Base-by-base conservation (phyloP, 257 asterid species). In the Apocynum venetum region DNA sequence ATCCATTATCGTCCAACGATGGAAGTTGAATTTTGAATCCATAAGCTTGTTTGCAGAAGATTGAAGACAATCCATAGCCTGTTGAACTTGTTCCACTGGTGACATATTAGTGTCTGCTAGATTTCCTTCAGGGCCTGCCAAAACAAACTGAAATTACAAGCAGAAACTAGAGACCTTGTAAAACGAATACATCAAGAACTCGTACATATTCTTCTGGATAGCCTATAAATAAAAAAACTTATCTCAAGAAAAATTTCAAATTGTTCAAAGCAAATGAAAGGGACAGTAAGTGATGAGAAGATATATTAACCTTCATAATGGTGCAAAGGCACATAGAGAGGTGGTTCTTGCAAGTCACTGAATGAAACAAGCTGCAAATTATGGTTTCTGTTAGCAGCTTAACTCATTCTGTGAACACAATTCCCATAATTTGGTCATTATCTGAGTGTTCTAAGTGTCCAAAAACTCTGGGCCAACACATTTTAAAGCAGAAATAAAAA, bases 301-400 rank as follows among this genome's bases (percentile, higher is more conserved):
- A 48, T 2, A 67, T 17, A 67, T 20, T n/a, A 15, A 91, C 97
- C 97, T 85, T 89, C 83, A 79, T 83, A 82, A 56, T 91, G 88
- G 83, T 91, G 96, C 76, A 82, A 55, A 59, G 98, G 98, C 80
- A 86, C 95, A 81, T 83, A 92, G 9, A 92, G 92, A 19, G 98
- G 98, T 13, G 88, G 48, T 74, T 94, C 98, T 83, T 87, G 86
- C 73, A 94, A 73, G 76, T 94, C 94, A 2, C 90, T 94, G 84
- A 75, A 87, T 69, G 97, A 87, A 73, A 94, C 94, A 25, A 91
- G 94, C 98, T 94, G 93, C 91, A 79, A 83, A 75, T 65, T 31
- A 51, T 41, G 64, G 61, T 60, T 25, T 53, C 47, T 38, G 55
- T 76, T n/a, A 65, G 67, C 67, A 36, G 68, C 47, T 2, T 3